Evolutionary conservation across 768 basidiomycete genomes (phyloP), one percentile per base, ranked within the genome.

Genomic region (Sporobolomyces roseus): DNA sequence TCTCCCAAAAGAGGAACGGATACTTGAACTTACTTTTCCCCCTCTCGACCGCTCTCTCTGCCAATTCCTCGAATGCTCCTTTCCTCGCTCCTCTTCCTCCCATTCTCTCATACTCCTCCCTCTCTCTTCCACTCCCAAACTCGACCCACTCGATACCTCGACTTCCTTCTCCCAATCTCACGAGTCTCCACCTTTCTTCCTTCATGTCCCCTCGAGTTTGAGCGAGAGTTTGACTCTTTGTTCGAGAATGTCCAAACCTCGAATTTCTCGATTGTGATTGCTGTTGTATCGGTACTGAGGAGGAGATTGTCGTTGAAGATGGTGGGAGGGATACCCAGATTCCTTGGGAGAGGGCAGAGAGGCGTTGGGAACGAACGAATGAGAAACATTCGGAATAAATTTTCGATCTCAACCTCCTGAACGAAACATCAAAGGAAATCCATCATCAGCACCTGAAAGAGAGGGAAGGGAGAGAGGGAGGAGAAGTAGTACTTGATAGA

Each of bases 311-410:
- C 45, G 12, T 46, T 13, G 21, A 23, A 13, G 6, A 21, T 46
- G 14, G 21, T 14, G 10, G 45, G 12, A 6, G 45, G 84, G 78
- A 96, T n/a, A n/a, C 93, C 92, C 92, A 96, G 27, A 90, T 88
- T 36, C 92, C 92, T 77, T 91, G 88, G 52, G 91, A 80, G 45
- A 96, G 79, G 75, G 91, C 93, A 71, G 90, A 87, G 75, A 93
- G 87, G 61, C 92, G 83, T 78, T 96, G 92, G 77, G 89, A 87
- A 48, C 87, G 83, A 27, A 96, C 89, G 75, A 93, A 93, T 75
- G 91, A 90, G 72, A 85, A 90, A 19, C 90, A 91, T 77, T 96
- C 92, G 75, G 86, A 90, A 81, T 89, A 89, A 27, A 96, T 81
- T 72, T 90, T 90, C 49, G 86, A 86, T 25, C 90, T 86, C 50